phyloP scores from a whole-genome alignment of 1,284 basidiomycete species.

The Austroboletus niveus region DNA sequence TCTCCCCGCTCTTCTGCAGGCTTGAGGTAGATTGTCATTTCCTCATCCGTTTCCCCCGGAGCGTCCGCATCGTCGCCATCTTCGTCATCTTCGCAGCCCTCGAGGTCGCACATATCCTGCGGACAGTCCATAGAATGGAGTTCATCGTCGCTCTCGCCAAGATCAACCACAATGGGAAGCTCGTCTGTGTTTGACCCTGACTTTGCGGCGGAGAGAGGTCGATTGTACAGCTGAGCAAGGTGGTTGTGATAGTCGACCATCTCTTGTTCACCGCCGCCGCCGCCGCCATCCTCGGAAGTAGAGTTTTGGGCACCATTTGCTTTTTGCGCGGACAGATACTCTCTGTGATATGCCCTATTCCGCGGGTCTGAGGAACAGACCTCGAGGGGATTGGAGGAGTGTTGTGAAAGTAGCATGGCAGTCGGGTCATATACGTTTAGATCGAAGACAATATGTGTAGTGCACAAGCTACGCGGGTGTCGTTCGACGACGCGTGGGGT shows the following conservation, averaged over 20 bases:
- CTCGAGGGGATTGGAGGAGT: constrained; percentile 77
- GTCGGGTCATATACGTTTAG: constrained; percentile 10
- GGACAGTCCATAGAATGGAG: constrained; percentile 37
- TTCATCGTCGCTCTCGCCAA: constrained; percentile 55
- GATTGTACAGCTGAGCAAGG: constrained; percentile 38
- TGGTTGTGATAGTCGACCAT: constrained; percentile 54
- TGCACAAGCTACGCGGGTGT: neutral
- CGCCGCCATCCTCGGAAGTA: constrained; percentile 42
- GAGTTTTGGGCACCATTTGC: constrained; percentile 25
- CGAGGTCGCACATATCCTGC: constrained; percentile 32
- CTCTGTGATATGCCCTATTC: constrained; percentile 46
- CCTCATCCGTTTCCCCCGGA: constrained; percentile 53
- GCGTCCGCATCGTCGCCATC: constrained; percentile 34
- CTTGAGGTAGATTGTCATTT: constrained; percentile 53
- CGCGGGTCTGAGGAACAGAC: constrained; percentile 60
- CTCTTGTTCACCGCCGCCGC: constrained; percentile 34
- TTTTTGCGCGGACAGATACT: constrained; percentile 36
- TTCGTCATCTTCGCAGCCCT: constrained; percentile 39
- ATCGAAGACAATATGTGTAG: neutral
- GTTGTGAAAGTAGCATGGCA: constrained; percentile 56
- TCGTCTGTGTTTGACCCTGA: constrained; percentile 21
- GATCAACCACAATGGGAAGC: constrained; percentile 37
- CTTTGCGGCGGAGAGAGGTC: constrained; percentile 20
- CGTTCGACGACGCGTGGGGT: neutral
- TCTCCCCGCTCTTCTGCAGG: constrained; percentile 70